Conservation (phyloP, 805 yeast genomes). For the Cyberlindnera mycetangii region DNA sequence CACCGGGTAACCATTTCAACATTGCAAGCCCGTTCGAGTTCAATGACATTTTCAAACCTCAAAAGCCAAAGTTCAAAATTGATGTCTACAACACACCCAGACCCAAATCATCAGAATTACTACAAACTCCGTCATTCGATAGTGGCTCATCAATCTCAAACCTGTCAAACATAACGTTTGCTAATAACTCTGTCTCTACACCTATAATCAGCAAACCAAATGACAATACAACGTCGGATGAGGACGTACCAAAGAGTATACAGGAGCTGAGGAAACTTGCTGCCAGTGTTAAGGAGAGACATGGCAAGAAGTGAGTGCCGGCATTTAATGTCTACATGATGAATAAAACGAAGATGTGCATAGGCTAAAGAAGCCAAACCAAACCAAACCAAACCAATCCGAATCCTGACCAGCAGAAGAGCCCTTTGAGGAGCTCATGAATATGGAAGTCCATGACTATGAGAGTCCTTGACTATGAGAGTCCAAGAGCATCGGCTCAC, state of each 20-base stretch:
- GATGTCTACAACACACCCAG: constrained; percentile 29
- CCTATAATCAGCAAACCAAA: constrained; percentile 18
- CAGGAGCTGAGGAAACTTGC: constrained; percentile 25
- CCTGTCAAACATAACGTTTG: constrained; percentile 28
- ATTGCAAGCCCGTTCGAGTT: constrained; percentile 9
- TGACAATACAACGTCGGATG: neutral
- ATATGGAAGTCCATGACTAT: no score
- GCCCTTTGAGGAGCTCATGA: no score
- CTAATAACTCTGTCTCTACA: constrained; percentile 14
- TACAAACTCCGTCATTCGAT: constrained; percentile 28
- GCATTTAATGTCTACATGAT: no score
- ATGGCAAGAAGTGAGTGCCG: constrained; percentile 14
- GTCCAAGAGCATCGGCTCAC: no score
- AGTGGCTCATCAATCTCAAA: constrained; percentile 27
- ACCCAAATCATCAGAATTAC: constrained; percentile 29
- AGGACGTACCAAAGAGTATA: constrained; percentile 22
- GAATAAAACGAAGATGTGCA: no score
- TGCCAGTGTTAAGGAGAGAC: constrained; percentile 24
- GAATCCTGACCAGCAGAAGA: no score
- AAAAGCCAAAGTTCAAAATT: constrained; percentile 17
- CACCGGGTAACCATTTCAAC: no score
- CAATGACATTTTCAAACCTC: constrained; percentile 12
- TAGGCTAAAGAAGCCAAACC: no score
- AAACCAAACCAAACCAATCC: no score
- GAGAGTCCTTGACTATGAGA: no score